phyloP scores from a whole-genome alignment of 192 early-diverging fungal species.

The Allomyces arbusculus region DNA sequence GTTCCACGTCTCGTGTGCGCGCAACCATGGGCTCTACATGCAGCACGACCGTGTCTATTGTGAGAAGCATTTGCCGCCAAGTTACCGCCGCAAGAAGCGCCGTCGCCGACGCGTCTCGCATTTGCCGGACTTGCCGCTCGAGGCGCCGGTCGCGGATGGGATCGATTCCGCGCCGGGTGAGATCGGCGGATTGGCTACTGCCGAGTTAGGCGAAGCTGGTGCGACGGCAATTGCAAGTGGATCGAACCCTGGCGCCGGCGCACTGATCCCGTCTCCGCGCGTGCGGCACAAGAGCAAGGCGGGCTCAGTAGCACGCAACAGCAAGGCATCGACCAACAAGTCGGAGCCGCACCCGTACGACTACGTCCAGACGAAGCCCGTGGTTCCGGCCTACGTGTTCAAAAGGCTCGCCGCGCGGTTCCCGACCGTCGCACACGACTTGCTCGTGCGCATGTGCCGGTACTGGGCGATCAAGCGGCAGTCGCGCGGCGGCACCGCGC shows the following conservation, averaged over 20 bases:
- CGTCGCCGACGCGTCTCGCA: conserved; percentile 9
- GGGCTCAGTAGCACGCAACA: conserved; percentile 1
- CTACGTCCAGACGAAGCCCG: conserved; percentile 33
- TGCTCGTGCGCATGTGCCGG: conserved; percentile 46
- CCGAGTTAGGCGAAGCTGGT: conserved; percentile 1
- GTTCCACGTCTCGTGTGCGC: conserved; percentile 86
- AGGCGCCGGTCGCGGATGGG: background rate
- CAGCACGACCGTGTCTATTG: conserved; percentile 65
- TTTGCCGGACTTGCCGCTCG: conserved; percentile 6
- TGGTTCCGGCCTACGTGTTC: conserved; percentile 42
- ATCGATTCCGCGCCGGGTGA: background rate
- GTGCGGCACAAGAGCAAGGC: background rate
- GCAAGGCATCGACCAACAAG: too few relatives aligned
- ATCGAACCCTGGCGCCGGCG: too few relatives aligned
- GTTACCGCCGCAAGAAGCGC: conserved; percentile 7
- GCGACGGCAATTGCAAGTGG: background rate
- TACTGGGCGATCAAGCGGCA: conserved; percentile 94
- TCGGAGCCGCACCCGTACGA: conserved; percentile 6
- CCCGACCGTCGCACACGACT: conserved; percentile 4
- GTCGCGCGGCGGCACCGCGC: conserved; percentile 70
- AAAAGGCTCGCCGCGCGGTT: conserved; percentile 18
- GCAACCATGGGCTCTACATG: conserved; percentile 73
- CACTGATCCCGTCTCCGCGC: too few relatives aligned
- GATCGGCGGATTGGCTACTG: background rate
- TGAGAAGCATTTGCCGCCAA: conserved; percentile 72